Evolutionary conservation across 1,284 basidiomycete species (phyloP).

Genomic region (Ganoderma leucocontextum): DNA sequence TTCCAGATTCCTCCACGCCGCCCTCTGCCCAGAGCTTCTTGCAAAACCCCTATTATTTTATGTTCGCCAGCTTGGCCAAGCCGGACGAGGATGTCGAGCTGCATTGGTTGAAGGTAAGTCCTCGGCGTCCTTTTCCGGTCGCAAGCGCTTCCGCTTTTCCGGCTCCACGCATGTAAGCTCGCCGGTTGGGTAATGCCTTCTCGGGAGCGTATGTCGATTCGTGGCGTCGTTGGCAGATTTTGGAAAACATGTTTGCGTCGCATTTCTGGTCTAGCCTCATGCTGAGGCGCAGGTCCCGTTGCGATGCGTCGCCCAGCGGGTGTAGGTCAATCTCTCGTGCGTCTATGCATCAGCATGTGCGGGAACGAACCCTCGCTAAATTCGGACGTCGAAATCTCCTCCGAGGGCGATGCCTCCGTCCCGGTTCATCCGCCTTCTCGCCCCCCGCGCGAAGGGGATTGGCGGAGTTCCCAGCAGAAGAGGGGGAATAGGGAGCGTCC

Average conservation of each 20-base stretch:
- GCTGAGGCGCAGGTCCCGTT: background rate
- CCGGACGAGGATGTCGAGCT: slow-evolving; percentile 92
- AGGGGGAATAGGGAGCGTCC: background rate
- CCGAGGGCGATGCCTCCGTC: background rate
- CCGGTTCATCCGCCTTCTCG: background rate
- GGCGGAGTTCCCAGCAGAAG: background rate
- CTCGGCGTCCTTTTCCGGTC: background rate
- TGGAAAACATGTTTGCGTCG: background rate
- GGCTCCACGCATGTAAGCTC: background rate
- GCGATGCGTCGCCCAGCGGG: background rate
- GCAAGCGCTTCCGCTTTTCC: background rate
- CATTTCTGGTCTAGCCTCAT: background rate
- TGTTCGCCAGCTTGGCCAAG: slow-evolving; percentile 89
- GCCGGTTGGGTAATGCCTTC: background rate
- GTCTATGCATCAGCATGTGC: background rate
- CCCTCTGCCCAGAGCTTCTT: slow-evolving; percentile 60
- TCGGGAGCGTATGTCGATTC: background rate
- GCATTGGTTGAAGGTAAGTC: slow-evolving; percentile 83
- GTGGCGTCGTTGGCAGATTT: background rate
- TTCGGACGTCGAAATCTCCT: background rate
- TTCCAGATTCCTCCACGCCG: slow-evolving; percentile 30
- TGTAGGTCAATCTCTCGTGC: background rate
- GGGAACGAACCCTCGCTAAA: background rate
- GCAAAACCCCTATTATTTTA: slow-evolving; percentile 94
- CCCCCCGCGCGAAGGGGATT: background rate